These are phyloP conservation scores for Yamadazyma atmosphaerica DNA, from an alignment of 1,139 yeast genomes.

Conservation along the genomic window DNA sequence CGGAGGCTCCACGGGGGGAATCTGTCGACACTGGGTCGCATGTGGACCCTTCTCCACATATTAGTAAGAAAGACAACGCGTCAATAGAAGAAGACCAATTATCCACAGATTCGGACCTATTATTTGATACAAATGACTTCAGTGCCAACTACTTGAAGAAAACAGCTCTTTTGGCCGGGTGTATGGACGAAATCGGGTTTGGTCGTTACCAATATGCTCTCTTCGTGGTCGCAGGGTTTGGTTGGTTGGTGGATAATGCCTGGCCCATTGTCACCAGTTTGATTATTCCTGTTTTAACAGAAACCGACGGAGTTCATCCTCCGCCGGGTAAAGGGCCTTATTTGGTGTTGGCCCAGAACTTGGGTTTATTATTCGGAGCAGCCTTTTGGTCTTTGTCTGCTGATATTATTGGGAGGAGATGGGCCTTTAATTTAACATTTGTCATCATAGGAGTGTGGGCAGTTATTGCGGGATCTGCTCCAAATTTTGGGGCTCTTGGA, in stretches of 20 bases:
- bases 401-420: constrained; percentile 42
- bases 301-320: constrained; percentile 39
- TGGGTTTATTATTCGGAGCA: constrained; percentile 45
- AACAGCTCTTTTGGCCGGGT: constrained; percentile 31
- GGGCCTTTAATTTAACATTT: constrained; percentile 47
- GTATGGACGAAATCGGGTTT: constrained; percentile 43
- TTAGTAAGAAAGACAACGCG: constrained; percentile 1
- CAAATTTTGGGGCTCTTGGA: constrained; percentile 43
- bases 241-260: constrained; percentile 47
- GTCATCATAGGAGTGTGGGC: constrained; percentile 42
- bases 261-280: constrained; percentile 45
- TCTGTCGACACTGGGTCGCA: background rate
- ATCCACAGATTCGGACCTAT: constrained; percentile 6
- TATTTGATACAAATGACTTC: constrained; percentile 14
- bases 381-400: constrained; percentile 42
- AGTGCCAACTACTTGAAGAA: constrained; percentile 30
- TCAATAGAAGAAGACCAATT: constrained; percentile 4
- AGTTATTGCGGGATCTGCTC: constrained; percentile 37
- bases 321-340: constrained; percentile 38
- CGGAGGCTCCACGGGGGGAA: no score
- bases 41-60: no score
- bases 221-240: constrained; percentile 46
- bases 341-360: constrained; percentile 42
- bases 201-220: constrained; percentile 43
- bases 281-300: constrained; percentile 33